These are phyloP conservation scores for Albophoma yamanashiensis DNA, from an alignment of 2,329 filamentous ascomycete genomes.

Conservation along the genomic window DNA sequence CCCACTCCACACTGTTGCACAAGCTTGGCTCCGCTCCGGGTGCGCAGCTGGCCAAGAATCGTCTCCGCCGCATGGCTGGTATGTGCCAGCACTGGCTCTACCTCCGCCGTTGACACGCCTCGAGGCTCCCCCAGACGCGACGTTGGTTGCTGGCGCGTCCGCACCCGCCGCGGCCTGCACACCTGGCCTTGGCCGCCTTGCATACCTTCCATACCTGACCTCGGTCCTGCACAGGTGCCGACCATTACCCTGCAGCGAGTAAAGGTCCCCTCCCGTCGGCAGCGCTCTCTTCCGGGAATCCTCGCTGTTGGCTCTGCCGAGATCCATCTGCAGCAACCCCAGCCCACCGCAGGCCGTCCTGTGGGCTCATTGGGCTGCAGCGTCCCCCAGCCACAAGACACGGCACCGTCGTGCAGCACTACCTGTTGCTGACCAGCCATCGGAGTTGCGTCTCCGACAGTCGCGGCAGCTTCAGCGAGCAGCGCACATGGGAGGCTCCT, in stretches of 20 bases:
- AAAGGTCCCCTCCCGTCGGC: neutral
- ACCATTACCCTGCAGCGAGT: neutral
- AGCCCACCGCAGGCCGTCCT: neutral
- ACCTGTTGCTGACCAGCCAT: neutral
- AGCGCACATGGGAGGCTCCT: constrained; percentile 7
- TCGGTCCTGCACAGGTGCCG: neutral
- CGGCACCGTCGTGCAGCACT: neutral
- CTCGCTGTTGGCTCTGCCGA: neutral
- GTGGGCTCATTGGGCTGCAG: neutral
- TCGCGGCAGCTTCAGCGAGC: neutral
- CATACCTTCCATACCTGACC: neutral
- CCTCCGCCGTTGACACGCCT: neutral
- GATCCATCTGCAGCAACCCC: neutral
- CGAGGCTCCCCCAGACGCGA: neutral
- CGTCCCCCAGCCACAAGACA: neutral
- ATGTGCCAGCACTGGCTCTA: neutral
- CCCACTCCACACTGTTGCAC: neutral
- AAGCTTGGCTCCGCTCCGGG: neutral
- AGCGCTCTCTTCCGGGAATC: neutral
- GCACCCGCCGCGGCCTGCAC: neutral
- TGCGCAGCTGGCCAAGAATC: neutral
- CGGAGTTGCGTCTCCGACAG: neutral
- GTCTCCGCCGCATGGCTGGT: neutral
- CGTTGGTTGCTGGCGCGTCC: neutral
- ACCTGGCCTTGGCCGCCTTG: no score